Evolutionary conservation across 2,329 filamentous ascomycete genomes (phyloP).

Genomic region (Huntiella abstrusa): DNA sequence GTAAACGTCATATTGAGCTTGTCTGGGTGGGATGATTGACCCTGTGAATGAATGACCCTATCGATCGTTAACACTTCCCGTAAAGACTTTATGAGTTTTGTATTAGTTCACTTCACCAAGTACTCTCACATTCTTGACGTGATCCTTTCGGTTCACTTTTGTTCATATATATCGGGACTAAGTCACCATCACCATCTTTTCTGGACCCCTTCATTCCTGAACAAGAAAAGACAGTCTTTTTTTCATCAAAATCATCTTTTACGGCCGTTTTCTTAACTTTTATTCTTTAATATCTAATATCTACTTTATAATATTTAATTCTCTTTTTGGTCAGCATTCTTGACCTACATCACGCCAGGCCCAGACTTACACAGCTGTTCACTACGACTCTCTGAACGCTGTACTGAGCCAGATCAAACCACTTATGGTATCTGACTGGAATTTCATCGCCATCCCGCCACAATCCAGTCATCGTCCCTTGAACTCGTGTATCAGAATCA

Average conservation of each 20-base stretch:
- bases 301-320: too few relatives aligned
- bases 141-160: neutral
- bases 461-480: slow-evolving; percentile 9
- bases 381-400: neutral
- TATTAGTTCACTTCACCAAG: too few relatives aligned
- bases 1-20: too few relatives aligned
- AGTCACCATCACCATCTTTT: slow-evolving; percentile 1
- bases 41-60: too few relatives aligned
- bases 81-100: too few relatives aligned
- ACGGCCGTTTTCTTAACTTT: neutral
- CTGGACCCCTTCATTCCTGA: slow-evolving; percentile 11
- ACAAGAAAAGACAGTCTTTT: neutral
- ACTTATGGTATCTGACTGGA: slow-evolving; percentile 6
- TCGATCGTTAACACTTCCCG: too few relatives aligned
- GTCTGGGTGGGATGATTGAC: too few relatives aligned
- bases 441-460: slow-evolving; percentile 9
- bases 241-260: too few relatives aligned
- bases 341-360: too few relatives aligned
- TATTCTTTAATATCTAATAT: neutral
- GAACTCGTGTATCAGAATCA: neutral
- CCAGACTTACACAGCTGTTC: neutral
- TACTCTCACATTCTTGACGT: neutral
- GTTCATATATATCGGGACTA: slow-evolving; percentile 11
- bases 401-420: neutral
- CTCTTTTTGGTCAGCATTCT: too few relatives aligned